These are phyloP conservation scores for Silene vulgaris DNA, from an alignment of 179 eudicot species.

Conservation along the genomic window DNA sequence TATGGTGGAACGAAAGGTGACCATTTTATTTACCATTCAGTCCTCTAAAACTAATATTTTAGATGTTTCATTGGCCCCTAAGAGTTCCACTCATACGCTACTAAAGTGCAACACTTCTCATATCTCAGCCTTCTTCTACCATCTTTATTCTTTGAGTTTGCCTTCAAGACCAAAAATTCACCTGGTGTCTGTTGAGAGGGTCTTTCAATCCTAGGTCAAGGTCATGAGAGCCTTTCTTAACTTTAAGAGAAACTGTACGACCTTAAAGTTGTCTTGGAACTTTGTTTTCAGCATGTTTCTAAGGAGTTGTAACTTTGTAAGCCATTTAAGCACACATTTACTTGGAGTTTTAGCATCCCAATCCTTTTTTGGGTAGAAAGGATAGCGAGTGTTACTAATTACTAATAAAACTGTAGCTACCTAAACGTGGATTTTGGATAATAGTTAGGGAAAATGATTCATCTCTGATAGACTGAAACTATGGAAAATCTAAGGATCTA, in stretches of 20 bases:
- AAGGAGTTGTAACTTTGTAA: too few relatives aligned
- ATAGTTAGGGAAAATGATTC: too few relatives aligned
- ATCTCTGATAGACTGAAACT: too few relatives aligned
- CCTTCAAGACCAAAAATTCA: not conserved
- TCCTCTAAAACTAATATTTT: not conserved
- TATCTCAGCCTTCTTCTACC: not conserved
- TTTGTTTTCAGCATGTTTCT: too few relatives aligned
- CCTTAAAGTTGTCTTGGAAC: not conserved
- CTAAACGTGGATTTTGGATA: not conserved
- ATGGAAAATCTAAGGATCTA: too few relatives aligned
- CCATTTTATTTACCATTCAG: not conserved
- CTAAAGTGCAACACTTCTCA: not conserved
- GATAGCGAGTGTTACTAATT: not conserved
- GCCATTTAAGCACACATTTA: too few relatives aligned
- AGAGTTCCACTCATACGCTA: not conserved
- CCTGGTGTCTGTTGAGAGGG: not conserved
- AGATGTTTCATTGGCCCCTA: not conserved
- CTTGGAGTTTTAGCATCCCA: too few relatives aligned
- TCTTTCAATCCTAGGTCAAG: not conserved
- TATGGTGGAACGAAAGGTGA: constrained; percentile 84
- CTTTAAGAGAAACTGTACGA: not conserved
- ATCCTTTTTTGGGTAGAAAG: not conserved
- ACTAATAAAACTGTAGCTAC: not conserved
- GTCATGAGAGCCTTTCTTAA: not conserved
- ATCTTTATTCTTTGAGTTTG: not conserved